These are phyloP conservation scores for Coniochaeta ligniaria DNA, from an alignment of 2,329 filamentous ascomycete species.

Conservation along the genomic window DNA sequence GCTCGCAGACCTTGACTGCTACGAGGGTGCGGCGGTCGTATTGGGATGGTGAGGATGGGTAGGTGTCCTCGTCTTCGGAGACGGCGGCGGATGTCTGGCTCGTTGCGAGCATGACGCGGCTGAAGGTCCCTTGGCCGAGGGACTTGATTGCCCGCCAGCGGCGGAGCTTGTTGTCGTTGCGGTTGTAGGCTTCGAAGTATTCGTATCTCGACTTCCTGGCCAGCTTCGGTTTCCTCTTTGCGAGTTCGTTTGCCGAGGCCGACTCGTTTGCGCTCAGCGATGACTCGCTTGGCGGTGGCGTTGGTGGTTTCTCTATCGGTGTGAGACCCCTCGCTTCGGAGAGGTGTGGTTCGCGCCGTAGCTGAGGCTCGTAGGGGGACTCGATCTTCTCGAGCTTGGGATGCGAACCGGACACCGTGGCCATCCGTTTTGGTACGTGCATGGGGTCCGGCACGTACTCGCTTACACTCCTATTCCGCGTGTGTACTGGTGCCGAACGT, in stretches of 20 bases:
- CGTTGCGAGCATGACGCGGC: constrained; percentile 85
- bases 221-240: constrained; percentile 28
- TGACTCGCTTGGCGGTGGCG: constrained; percentile 75
- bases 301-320: constrained; percentile 58
- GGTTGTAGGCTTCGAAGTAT: constrained; percentile 62
- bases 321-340: constrained; percentile 71
- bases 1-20: constrained; percentile 91
- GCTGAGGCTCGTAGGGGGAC: constrained; percentile 34
- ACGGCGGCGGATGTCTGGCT: constrained; percentile 51
- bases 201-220: constrained; percentile 40
- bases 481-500: constrained; percentile 36
- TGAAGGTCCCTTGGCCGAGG: constrained; percentile 92
- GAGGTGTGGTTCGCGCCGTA: constrained; percentile 72
- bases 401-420: constrained; percentile 63
- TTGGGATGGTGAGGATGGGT: constrained; percentile 20
- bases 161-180: constrained; percentile 61
- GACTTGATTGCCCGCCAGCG: constrained; percentile 74
- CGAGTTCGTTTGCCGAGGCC: constrained; percentile 23
- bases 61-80: constrained; percentile 34
- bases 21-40: constrained; percentile 74
- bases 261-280: constrained; percentile 41
- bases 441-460: constrained; percentile 75
- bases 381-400: constrained; percentile 28
- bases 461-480: constrained; percentile 76
- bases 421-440: constrained; percentile 61